Base-by-base conservation (phyloP, 1,284 basidiomycete genomes). In the Gymnopus androsaceus region DNA sequence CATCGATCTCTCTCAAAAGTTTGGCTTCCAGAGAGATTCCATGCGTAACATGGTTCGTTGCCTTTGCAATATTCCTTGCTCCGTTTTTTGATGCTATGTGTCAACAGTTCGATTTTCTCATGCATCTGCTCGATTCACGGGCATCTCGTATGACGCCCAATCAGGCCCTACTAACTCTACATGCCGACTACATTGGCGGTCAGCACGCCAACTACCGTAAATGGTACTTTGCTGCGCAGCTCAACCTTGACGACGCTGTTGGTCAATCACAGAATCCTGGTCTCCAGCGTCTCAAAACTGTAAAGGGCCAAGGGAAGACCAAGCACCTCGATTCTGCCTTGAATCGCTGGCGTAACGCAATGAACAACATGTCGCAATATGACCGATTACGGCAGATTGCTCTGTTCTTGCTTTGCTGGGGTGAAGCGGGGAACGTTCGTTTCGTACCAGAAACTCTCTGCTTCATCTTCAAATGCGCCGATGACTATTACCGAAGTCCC, bases 381-480 rank as follows among this genome's bases (percentile, higher is more conserved):
- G 96, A 99, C 71, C 88, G 95, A 64, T 82, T 98, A 30, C 90
- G 97, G 25, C 96, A 99, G 74, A 85, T 99, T 60, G 96, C 96
- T 0, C 85, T 99, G 30, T 99, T 89, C 73, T 84, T 99, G 46
- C 83, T 99, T 50, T 98, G 95, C 71, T 99, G 97, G 96, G 96
- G 95, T 62, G 96, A 99, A 75, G 96, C 91, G 1, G 95, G 95
- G 52, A 97, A 99, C 69, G 92, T 99, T 56, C 90, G 96, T 57
- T 98, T 98, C 75, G 90, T 94, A 36, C 95, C 97, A 23, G 96
- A 99, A 71, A 95, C 92, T 67, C 77, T 99, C 54, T 98, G 96
- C 78, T 99, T 98, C 84, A 96, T 99, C 72, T 99, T 99, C 89
- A 99, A 99, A 77, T 99, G 96, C 67, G 96, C 97, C 51, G 96